These are phyloP conservation scores for Panicum miliaceum DNA, from an alignment of 176 grass and related monocot genomes.

Conservation along the genomic window DNA sequence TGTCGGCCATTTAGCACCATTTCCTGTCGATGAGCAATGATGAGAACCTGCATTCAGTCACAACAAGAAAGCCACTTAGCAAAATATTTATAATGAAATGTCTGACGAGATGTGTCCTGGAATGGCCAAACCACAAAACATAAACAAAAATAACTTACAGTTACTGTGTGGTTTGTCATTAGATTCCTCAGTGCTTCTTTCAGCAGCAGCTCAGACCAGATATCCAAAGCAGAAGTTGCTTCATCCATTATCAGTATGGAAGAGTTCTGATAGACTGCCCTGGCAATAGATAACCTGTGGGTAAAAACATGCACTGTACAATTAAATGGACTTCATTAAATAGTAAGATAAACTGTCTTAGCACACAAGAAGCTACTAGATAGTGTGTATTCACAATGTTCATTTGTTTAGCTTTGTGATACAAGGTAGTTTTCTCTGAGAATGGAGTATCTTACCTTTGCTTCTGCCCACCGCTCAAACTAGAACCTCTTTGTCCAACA, in stretches of 20 bases:
- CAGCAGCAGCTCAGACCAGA: conserved; percentile 65
- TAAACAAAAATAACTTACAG: conserved; percentile 21
- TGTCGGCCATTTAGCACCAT: conserved; percentile 78
- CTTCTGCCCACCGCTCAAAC: conserved; percentile 74
- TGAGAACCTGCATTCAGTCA: conserved; percentile 49
- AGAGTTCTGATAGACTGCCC: conserved; percentile 76
- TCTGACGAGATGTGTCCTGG: neutral
- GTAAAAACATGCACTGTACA: conserved; percentile 28
- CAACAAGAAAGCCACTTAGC: neutral
- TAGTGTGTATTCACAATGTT: neutral
- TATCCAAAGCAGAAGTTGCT: conserved; percentile 85
- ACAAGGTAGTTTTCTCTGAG: neutral
- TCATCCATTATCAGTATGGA: conserved; percentile 80
- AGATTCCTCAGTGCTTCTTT: conserved; percentile 67
- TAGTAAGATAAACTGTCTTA: no score
- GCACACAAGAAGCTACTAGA: conserved; percentile 6
- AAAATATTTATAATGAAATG: conserved; percentile 12
- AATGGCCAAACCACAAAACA: neutral
- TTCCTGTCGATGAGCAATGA: conserved; percentile 77
- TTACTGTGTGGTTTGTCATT: conserved; percentile 54
- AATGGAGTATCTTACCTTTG: conserved; percentile 58
- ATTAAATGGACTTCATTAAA: conserved; percentile 15
- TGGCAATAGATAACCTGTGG: conserved; percentile 68
- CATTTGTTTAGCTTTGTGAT: conserved; percentile 7
- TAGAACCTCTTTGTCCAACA: conserved; percentile 73